Evolutionary conservation across 176 grass and related monocot genomes (phyloP), one percentile per base, ranked within the genome.

Genomic region (Cenchrus americanus): DNA sequence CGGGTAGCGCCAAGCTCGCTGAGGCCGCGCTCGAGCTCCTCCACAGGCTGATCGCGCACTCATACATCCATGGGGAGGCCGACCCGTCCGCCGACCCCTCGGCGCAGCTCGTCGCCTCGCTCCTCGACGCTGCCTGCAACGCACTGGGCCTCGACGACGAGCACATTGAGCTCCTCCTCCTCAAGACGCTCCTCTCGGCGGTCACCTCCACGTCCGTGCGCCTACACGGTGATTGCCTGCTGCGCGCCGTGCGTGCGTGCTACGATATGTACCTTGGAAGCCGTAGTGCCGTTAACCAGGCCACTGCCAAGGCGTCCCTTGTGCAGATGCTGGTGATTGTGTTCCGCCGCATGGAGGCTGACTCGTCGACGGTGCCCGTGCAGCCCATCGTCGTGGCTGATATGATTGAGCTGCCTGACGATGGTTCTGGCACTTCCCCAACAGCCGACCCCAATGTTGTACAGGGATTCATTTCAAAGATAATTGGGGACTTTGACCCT

Each of bases 241-340:
- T 99, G 10, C 96, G 91, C 1, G 88, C 89, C 0, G 93, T 99
- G 54, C 93, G 96, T 4, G 94, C 96, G 0, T 96, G 96, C 89
- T 99, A 99, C 8, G 96, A 99, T 60, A 89, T 99, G 80, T 99
- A 99, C 84, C 79, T 99, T 8, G 91, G 89, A 12, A 94, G 91
- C 75, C 94, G 91, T 48, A 99, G 91, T 23, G 34, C 77, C 18
- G 93, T 99, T 43, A 95, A 99, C 57, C 96, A 99, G 89, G 90
- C 91, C 77, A 99, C 96, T 40, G 96, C 96, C 58, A 99, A 99
- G 89, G 96, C 96, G 8, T 99, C 96, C 21, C 93, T 99, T 32
- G 92, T 96, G 78, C 96, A 99, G 89, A 99, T 99, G 96, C 84
- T 99, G 27, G 96, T 99, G 14, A 99, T 99, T 19, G 93, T 99